Evolutionary conservation across 148 eudicot species (phyloP).

Genomic region (Rhododendron kiyosumense): DNA sequence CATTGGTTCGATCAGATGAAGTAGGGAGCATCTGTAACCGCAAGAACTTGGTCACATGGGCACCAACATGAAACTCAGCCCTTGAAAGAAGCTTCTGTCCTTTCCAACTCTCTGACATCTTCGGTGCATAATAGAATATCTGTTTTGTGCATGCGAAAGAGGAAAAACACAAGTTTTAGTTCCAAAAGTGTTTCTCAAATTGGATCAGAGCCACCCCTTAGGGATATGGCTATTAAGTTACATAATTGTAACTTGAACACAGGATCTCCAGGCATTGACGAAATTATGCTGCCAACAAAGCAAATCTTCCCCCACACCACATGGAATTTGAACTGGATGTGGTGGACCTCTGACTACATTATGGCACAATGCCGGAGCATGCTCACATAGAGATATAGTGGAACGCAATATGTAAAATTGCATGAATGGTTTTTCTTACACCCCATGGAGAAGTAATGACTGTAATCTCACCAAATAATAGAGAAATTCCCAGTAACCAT

Average conservation of each 20-base stretch:
- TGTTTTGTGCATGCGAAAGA: slow-evolving; percentile 16
- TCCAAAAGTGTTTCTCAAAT: neutral
- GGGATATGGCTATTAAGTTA: neutral
- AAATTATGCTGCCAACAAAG: neutral
- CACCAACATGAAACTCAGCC: slow-evolving; percentile 95
- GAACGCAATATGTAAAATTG: neutral
- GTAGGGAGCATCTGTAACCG: slow-evolving; percentile 91
- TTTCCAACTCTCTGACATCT: slow-evolving; percentile 92
- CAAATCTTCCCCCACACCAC: neutral
- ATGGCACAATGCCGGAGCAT: neutral
- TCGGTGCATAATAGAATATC: slow-evolving; percentile 96
- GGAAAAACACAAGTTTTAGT: neutral
- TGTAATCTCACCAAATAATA: neutral
- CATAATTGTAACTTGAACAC: neutral
- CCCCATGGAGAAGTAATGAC: neutral
- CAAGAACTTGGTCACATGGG: slow-evolving; percentile 83
- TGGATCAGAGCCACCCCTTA: neutral
- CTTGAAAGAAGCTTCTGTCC: slow-evolving; percentile 94
- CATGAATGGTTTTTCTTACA: neutral
- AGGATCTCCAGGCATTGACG: neutral
- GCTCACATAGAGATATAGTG: neutral
- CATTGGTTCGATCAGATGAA: slow-evolving; percentile 50
- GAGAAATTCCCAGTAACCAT: neutral
- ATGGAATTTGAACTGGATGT: neutral
- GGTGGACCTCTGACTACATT: neutral